Evolutionary conservation across 1,284 basidiomycete genomes (phyloP), one percentile per base, ranked within the genome.

Genomic region (Trametes pubescens): DNA sequence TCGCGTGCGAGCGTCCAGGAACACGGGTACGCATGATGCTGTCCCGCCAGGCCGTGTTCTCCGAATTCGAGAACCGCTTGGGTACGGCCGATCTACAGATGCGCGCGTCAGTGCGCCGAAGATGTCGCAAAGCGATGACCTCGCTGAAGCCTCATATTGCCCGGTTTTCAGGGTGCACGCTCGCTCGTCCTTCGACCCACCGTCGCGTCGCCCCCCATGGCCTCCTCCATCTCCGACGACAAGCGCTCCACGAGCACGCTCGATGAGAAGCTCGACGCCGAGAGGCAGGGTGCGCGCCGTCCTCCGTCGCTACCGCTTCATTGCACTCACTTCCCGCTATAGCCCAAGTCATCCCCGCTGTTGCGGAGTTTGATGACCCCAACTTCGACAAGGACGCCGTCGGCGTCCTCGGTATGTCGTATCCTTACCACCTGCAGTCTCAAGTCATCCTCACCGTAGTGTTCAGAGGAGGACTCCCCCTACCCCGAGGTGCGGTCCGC

Each of bases 401-500:
- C 43, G 61, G 60, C 40, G 40, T 16, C 32, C 65, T 75, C 43
- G 74, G 73, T 75, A 32, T 55, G 72, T 66, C 26, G 21, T n/a
- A 16, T 7, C 46, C 48, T 34, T 32, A 18, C 16, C 14, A 29
- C 16, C n/a, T 26, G 35, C 16, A 21, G 16, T 52, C 11, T 35
- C n/a, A 0, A 9, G 13, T 47, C 4, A 26, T 21, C 46, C 63
- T 63, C 34, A 65, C 49, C 21, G 14, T n/a, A 16, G 4, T 11
- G 40, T n/a, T 13, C 63, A 74, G 83, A 86, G 75, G 83, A 85
- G 59, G 85, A 87, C 65, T 87, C 85, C 0, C 86, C 85, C 0
- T 93, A 93, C 72, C 89, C 89, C 8, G 90, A 92, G 72, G 91
- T 93, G 29, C 86, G 92, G 34, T 89, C 90, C 24, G 89, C 89